Percentiles rank a stretch among this genome's conserved stretches.
These are phyloP conservation scores for Candida neerlandica DNA, from an alignment of 1,139 yeast genomes.

Conservation along the genomic window DNA sequence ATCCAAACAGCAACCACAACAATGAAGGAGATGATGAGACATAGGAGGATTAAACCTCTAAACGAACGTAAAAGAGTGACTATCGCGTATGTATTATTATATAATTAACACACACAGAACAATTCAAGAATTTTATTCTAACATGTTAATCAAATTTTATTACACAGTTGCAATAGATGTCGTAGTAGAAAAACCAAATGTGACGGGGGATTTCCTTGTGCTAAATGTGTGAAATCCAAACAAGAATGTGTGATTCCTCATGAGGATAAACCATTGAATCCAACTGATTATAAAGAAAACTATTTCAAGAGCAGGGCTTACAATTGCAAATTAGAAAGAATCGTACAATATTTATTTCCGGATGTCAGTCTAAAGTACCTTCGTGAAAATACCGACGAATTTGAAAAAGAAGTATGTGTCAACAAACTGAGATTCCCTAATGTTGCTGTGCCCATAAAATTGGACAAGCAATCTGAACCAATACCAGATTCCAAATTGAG, in stretches of 20 bases:
- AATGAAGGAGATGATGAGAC: slow-evolving; percentile 8
- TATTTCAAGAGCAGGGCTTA: slow-evolving; percentile 13
- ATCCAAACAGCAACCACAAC: neutral
- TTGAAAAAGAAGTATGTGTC: slow-evolving; percentile 17
- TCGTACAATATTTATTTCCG: slow-evolving; percentile 18
- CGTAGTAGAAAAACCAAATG: slow-evolving; percentile 19
- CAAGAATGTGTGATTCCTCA: slow-evolving; percentile 14
- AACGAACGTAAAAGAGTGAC: slow-evolving; percentile 17
- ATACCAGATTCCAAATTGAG: neutral
- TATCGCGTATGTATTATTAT: slow-evolving; percentile 18
- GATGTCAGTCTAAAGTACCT: slow-evolving; percentile 15
- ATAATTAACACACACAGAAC: no score
- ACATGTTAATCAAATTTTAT: neutral
- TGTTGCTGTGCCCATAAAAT: slow-evolving; percentile 10
- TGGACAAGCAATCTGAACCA: slow-evolving; percentile 1
- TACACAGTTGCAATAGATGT: slow-evolving; percentile 18
- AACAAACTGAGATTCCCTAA: slow-evolving; percentile 11
- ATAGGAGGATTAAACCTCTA: slow-evolving; percentile 17
- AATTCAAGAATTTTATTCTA: neutral
- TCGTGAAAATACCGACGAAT: slow-evolving; percentile 17
- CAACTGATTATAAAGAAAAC: slow-evolving; percentile 14
- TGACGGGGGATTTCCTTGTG: slow-evolving; percentile 21
- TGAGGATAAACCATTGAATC: slow-evolving; percentile 11
- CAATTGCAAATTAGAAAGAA: slow-evolving; percentile 20
- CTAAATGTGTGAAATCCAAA: slow-evolving; percentile 14